Base-by-base conservation (phyloP, 2,329 filamentous ascomycete genomes). In the Aaosphaeria arxii region DNA sequence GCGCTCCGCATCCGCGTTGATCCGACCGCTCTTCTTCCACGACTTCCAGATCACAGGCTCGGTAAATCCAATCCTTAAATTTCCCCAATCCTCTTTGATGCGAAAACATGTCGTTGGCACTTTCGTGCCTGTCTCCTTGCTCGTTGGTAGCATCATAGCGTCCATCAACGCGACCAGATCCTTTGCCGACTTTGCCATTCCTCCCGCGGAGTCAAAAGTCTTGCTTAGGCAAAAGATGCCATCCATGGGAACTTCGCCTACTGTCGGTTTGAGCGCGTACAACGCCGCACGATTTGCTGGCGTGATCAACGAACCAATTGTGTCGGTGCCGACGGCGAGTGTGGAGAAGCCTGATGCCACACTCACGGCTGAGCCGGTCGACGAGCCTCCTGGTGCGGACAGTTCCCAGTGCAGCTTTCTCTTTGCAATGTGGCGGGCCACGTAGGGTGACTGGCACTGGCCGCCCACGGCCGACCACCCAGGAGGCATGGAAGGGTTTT, bases 391-490 rank as follows among this genome's bases (percentile, higher is more conserved):
- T 5, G 63, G 62, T 5, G 65, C 69, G 6, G 67, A 71, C 28
- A 70, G 59, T 41, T 68, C 67, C 63, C 61, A 67, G 35, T 66
- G 65, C 11, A 67, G 54, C 43, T 66, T 64, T 46, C 62, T 61
- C 49, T 67, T 67, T 29, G 64, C 66, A 44, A 69, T 67, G 43
- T 70, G 69, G 42, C 69, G 61, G 30, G 62, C 63, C 7, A 73
- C 65, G 46, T 71, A 72, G 4, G 69, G 66, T 17, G 61, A 69
- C 46, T 70, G 67, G 30, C 66, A 70, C 49, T 71, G 67, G 6
- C 70, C 69, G 11, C 67, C 71, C 1, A 69, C 61, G 5, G 71
- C 63, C 35, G 70, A 72, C 70, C 70, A 75, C 3, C 71, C 72
- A 1, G 66, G 61, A 5, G 65, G 64, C 52, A 71, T 71, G 4